phyloP scores from a whole-genome alignment of 164 flowering plant genomes.

The Macadamia tetraphylla region DNA sequence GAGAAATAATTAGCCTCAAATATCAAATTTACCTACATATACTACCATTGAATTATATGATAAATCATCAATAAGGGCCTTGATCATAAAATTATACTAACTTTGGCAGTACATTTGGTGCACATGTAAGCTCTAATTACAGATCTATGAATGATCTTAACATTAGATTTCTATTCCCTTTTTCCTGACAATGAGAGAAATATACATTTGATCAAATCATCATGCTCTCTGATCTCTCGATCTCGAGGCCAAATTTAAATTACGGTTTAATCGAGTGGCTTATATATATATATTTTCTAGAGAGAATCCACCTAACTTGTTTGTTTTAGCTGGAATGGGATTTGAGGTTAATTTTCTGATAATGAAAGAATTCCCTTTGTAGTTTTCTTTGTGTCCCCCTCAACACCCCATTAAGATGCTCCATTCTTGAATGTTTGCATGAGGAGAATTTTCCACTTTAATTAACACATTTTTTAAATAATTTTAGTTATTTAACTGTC shows the following conservation, averaged over 20 bases:
- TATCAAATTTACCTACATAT: neutral
- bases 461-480: neutral
- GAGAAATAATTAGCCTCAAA: neutral
- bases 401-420: neutral
- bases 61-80: neutral
- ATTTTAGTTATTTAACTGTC: neutral
- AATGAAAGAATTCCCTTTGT: neutral
- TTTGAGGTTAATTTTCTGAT: neutral
- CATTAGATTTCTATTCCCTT: neutral
- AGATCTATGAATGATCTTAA: neutral
- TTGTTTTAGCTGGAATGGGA: neutral
- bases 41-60: neutral
- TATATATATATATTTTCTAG: neutral
- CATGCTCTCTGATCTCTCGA: neutral
- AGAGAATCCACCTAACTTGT: neutral
- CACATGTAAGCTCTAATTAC: too few species aligned
- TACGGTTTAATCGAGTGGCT: neutral
- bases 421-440: neutral
- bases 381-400: neutral
- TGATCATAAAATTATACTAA: too few species aligned
- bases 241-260: too few species aligned
- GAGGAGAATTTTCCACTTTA: constrained; percentile 4
- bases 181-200: too few species aligned
- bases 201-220: neutral
- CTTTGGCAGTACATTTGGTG: too few species aligned